phyloP scores from a whole-genome alignment of 2,329 filamentous ascomycete species.

The Penicillium griseofulvum region DNA sequence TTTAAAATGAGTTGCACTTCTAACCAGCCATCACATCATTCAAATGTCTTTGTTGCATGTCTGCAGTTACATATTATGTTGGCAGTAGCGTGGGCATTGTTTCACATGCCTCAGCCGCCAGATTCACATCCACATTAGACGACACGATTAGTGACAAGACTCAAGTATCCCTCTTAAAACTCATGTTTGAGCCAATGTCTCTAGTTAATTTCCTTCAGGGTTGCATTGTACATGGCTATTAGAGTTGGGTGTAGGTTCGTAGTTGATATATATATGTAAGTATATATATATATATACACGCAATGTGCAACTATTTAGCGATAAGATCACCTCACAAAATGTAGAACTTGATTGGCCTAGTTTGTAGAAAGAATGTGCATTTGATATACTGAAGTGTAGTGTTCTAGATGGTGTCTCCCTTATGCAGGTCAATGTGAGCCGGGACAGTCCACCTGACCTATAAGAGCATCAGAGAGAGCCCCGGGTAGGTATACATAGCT shows the following conservation, averaged over 20 bases:
- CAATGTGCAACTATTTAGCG: background rate
- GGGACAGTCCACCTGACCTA: background rate
- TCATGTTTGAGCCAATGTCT: background rate
- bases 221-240: background rate
- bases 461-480: background rate
- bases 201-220: background rate
- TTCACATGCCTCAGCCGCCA: conserved; percentile 16
- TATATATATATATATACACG: too few species aligned
- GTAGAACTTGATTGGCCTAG: background rate
- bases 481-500: background rate
- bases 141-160: background rate
- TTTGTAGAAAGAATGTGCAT: background rate
- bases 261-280: background rate
- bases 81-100: conserved; percentile 13
- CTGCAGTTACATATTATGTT: background rate
- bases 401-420: background rate
- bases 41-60: conserved; percentile 12
- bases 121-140: background rate
- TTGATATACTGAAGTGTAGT: background rate
- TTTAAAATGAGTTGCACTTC: background rate
- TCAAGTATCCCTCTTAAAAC: background rate
- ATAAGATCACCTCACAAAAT: background rate
- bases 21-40: background rate
- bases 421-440: background rate
- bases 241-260: background rate